A percentile compares a stretch with the other conserved stretches of the same genome.
Conservation (phyloP, 1,139 yeast genomes). For the Candida tetrigidarum region DNA sequence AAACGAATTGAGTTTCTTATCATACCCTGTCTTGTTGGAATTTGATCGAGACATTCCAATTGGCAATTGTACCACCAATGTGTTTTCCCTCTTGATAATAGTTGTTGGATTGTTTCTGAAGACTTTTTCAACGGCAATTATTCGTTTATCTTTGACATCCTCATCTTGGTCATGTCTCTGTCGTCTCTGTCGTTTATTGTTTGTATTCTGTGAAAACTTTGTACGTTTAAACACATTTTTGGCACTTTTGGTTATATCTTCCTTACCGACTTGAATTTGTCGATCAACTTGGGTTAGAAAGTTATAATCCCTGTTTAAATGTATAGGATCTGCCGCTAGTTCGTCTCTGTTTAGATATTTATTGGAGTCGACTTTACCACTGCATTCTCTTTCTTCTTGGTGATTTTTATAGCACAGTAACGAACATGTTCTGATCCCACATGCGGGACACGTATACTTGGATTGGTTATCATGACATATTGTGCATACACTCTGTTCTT, state of each 20-base stretch:
- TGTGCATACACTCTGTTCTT: slow-evolving; percentile 35
- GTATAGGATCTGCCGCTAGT: slow-evolving; percentile 30
- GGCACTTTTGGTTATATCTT: slow-evolving; percentile 47
- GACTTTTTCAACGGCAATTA: slow-evolving; percentile 23
- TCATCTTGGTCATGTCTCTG: no score
- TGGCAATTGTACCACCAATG: slow-evolving; percentile 56
- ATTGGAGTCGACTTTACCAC: slow-evolving; percentile 69
- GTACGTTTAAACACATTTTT: slow-evolving; percentile 36
- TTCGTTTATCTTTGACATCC: slow-evolving; percentile 30
- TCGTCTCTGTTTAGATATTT: slow-evolving; percentile 55
- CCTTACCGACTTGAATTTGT: slow-evolving; percentile 52
- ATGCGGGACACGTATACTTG: slow-evolving; percentile 88
- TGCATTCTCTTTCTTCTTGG: slow-evolving; percentile 63
- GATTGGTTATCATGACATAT: slow-evolving; percentile 51
- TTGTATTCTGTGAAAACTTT: slow-evolving; percentile 20
- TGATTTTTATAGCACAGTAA: slow-evolving; percentile 73
- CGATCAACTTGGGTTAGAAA: slow-evolving; percentile 69
- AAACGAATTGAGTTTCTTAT: slow-evolving; percentile 61
- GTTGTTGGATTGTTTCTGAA: slow-evolving; percentile 32
- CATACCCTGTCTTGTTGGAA: slow-evolving; percentile 74
- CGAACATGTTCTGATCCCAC: slow-evolving; percentile 70
- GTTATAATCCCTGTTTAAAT: slow-evolving; percentile 84
- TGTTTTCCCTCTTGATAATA: slow-evolving; percentile 38
- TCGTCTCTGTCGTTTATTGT: slow-evolving; percentile 31
- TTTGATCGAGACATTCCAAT: slow-evolving; percentile 75